Conservation (phyloP, 306 rosid genomes). For the Quercus robur region DNA sequence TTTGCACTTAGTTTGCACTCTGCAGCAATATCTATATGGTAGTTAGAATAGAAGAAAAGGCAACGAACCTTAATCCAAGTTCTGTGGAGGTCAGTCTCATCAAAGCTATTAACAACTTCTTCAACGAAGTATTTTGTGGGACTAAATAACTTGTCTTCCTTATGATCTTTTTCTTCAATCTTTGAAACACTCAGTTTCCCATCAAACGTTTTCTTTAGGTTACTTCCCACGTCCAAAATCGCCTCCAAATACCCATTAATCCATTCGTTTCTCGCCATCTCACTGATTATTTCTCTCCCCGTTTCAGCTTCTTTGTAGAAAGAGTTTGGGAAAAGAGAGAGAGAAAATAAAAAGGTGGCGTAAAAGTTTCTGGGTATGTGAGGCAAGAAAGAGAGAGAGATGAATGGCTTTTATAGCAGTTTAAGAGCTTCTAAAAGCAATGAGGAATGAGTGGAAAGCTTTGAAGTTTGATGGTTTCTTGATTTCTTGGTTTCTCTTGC, state of each 20-base stretch:
- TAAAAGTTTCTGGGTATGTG: background rate
- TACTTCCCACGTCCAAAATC: conserved; percentile 66
- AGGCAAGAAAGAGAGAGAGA: background rate
- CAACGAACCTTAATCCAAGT: conserved; percentile 70
- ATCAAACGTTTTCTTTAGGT: conserved; percentile 27
- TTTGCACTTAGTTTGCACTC: background rate
- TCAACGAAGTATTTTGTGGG: conserved; percentile 75
- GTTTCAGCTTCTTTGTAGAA: background rate
- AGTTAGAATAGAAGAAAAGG: background rate
- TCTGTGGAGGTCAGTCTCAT: conserved; percentile 73
- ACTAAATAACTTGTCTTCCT: conserved; percentile 47
- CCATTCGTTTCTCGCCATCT: conserved; percentile 71
- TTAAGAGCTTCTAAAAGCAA: background rate
- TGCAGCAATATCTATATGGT: background rate
- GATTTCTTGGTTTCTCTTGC: background rate
- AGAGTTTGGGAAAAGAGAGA: background rate
- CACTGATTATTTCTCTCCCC: background rate
- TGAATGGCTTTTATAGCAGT: background rate
- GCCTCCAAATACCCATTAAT: conserved; percentile 76
- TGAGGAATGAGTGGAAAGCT: background rate
- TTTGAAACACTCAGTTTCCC: conserved; percentile 30
- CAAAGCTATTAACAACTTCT: conserved; percentile 65
- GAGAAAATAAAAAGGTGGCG: background rate
- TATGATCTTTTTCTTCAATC: conserved; percentile 31
- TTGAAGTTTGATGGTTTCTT: background rate